Conservation (phyloP, 805 yeast genomes). For the Millerago galiae region DNA sequence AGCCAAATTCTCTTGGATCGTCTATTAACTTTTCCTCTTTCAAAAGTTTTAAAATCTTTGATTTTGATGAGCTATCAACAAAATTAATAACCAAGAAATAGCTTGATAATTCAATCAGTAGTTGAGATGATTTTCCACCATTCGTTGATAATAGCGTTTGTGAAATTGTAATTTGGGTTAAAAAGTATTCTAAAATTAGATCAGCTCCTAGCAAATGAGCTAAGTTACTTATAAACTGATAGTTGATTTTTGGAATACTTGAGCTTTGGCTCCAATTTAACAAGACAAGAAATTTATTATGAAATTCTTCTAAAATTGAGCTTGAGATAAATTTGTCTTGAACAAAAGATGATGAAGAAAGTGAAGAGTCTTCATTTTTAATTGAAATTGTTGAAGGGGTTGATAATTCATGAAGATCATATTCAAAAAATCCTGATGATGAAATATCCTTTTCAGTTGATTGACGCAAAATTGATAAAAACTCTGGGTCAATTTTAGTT, state of each 20-base stretch:
- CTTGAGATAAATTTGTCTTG: not conserved
- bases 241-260: slow-evolving; percentile 14
- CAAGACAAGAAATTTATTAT: slow-evolving; percentile 14
- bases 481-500: slow-evolving; percentile 14
- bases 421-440: slow-evolving; percentile 5
- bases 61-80: slow-evolving; percentile 7
- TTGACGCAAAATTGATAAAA: slow-evolving; percentile 11
- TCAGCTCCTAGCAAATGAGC: slow-evolving; percentile 15
- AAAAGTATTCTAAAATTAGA: slow-evolving; percentile 15
- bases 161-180: slow-evolving; percentile 13
- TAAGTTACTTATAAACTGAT: slow-evolving; percentile 11
- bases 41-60: not conserved
- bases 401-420: not conserved
- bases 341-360: not conserved
- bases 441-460: slow-evolving; percentile 5
- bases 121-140: slow-evolving; percentile 12
- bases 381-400: not conserved
- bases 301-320: slow-evolving; percentile 14
- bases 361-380: slow-evolving; percentile 1
- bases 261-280: slow-evolving; percentile 22
- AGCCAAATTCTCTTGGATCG: not conserved
- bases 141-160: slow-evolving; percentile 5
- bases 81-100: slow-evolving; percentile 11
- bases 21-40: slow-evolving; percentile 1
- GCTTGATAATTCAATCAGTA: slow-evolving; percentile 16